Base-by-base conservation (phyloP, 1,139 yeast species). In the Taphrina betulina region DNA sequence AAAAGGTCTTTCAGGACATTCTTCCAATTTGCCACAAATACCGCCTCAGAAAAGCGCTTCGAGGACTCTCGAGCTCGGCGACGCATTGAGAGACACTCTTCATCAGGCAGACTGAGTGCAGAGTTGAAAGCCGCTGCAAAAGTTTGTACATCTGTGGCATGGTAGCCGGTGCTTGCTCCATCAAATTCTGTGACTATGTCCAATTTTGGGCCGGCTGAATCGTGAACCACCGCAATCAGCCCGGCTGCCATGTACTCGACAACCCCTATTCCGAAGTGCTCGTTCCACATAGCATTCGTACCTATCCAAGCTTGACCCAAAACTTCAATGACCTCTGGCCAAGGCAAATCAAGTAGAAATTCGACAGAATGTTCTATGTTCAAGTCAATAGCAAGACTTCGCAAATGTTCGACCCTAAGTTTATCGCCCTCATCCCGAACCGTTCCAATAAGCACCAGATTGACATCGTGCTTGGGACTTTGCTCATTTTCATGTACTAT, bases 231-330 rank as follows among this genome's bases (percentile, higher is more conserved):
- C 0, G 98, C 96, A 17, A 92, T 80, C 19, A 85, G 77, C 0
- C 97, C 97, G 55, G 87, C 79, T 1, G 94, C 83, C 73, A 86
- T 76, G 67, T 90, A 90, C 70, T 94, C 99, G 5, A 92, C 98
- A 5, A 92, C 94, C 1, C 96, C 95, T 66, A 94, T 94, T 17
- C 99, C 99, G 68, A 94, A 94, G 72, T 94, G 99, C 72, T 94
- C 99, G 69, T 94, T 92, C 98, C 98, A 94, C 99, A 94, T 94
- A 24, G 96, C 92, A 66, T 94, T 90, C 46, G 92, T 75, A 2
- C 98, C 98, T 64, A 80, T 82, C 36, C 82, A 80, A 1, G 90
- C 80, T 5, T 70, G 71, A n/a, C 74, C 66, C 43, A 94, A 73
- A 61, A 78, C 77, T 31, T 70, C 66, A 42, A 79, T 74, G 17